These are phyloP conservation scores for Rubroboletus pulcherrimus DNA, from an alignment of 768 basidiomycete species.

Conservation along the genomic window DNA sequence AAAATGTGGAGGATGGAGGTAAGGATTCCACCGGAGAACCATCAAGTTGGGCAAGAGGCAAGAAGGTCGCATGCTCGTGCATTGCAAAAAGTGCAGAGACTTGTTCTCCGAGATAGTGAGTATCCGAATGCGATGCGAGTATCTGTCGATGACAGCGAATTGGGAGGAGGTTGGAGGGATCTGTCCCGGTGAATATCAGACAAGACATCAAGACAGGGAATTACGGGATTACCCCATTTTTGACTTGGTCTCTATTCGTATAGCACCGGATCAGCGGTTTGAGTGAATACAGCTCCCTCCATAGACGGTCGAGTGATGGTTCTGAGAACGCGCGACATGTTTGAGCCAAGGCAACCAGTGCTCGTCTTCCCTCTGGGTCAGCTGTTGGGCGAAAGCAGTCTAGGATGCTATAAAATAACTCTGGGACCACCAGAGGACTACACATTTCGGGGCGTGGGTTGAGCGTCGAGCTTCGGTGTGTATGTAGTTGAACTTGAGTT, in stretches of 20 bases:
- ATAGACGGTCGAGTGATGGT: conserved; percentile 11
- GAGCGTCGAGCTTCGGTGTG: neutral
- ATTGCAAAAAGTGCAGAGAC: conserved; percentile 5
- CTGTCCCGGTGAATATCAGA: conserved; percentile 1
- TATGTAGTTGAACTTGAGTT: neutral
- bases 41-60: conserved; percentile 8
- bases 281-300: conserved; percentile 8
- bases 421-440: conserved; percentile 1
- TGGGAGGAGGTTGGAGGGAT: conserved; percentile 2
- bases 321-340: conserved; percentile 9
- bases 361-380: neutral
- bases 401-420: conserved; percentile 6
- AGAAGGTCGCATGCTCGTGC: neutral
- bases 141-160: conserved; percentile 2
- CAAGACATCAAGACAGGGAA: neutral
- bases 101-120: neutral
- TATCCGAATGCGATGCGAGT: conserved; percentile 5
- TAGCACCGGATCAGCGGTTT: conserved; percentile 13
- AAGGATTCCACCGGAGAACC: conserved; percentile 3
- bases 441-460: neutral
- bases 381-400: neutral
- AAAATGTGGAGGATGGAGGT: neutral
- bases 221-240: neutral
- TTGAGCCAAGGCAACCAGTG: conserved; percentile 4
- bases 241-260: neutral